A percentile compares a stretch with the other conserved stretches of the same genome.
Conservation (phyloP, 495 filamentous ascomycete species). For the Aspergillus affinis region DNA sequence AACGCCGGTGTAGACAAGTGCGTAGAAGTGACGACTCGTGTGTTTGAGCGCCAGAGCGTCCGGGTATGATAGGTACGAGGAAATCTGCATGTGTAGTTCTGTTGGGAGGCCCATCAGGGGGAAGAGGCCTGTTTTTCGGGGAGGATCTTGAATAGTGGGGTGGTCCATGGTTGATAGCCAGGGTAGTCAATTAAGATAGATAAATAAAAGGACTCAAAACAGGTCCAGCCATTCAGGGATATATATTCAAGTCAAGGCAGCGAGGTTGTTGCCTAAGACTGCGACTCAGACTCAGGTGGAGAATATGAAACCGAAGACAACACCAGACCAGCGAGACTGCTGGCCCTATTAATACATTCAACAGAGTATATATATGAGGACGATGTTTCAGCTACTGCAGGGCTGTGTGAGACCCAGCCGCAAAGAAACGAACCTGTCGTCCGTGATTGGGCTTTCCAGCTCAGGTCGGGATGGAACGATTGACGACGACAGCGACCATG, state of each 20-base stretch:
- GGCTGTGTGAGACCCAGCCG: neutral
- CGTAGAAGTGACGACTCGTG: constrained; percentile 60
- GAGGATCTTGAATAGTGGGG: neutral
- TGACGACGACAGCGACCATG: neutral
- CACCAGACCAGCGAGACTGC: too few species aligned
- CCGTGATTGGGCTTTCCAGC: neutral
- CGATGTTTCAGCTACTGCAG: neutral
- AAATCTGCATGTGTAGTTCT: constrained; percentile 72
- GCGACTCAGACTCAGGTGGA: neutral
- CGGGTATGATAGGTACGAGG: constrained; percentile 73
- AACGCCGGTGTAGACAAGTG: constrained; percentile 64
- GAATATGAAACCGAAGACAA: too few species aligned
- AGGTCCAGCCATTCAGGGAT: neutral
- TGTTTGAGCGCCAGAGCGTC: constrained; percentile 72
- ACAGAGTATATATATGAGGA: neutral
- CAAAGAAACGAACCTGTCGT: neutral
- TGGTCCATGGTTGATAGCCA: neutral
- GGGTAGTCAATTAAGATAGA: neutral
- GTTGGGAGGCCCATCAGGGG: constrained; percentile 52
- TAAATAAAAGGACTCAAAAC: neutral
- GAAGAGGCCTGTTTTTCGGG: neutral
- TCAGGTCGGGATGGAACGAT: neutral
- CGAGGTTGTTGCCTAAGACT: neutral
- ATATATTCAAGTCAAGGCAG: neutral
- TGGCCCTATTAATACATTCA: neutral